Conservation (phyloP, 306 rosid species). For the Quercus parvula region DNA sequence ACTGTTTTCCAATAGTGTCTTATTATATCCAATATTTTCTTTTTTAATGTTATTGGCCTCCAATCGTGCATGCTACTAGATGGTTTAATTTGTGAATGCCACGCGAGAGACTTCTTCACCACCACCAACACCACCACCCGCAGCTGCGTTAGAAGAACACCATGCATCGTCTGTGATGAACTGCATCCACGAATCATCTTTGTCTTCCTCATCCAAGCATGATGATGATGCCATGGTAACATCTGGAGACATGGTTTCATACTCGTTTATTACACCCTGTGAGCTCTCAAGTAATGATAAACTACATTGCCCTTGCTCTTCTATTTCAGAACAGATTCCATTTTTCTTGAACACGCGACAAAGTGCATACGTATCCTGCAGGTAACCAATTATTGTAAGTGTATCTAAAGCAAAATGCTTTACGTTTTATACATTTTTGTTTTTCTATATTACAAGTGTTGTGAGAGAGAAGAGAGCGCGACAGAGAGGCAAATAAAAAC, state of each 20-base stretch:
- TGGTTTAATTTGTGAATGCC: conserved; percentile 61
- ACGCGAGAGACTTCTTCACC: conserved; percentile 61
- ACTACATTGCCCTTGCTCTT: conserved; percentile 74
- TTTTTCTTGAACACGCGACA: conserved; percentile 98
- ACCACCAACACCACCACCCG: conserved; percentile 31
- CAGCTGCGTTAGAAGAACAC: conserved; percentile 61
- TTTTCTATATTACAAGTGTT: too few species aligned
- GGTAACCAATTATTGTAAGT: not conserved
- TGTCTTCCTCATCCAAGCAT: conserved; percentile 75
- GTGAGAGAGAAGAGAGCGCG: not conserved
- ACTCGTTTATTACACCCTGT: conserved; percentile 53
- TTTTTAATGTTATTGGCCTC: conserved; percentile 53
- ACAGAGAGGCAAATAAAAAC: not conserved
- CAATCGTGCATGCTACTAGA: conserved; percentile 33
- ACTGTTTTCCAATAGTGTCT: conserved; percentile 29
- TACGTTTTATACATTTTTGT: not conserved
- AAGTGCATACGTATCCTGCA: conserved; percentile 95
- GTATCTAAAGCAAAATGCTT: not conserved
- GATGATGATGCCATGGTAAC: conserved; percentile 65
- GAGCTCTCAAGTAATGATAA: conserved; percentile 49
- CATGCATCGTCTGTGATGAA: conserved; percentile 91
- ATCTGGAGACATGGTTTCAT: conserved; percentile 81
- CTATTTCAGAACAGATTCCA: conserved; percentile 83
- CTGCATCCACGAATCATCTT: conserved; percentile 97
- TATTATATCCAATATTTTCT: conserved; percentile 8